Evolutionary conservation across 805 yeast species (phyloP).

Genomic region (Lipomyces orientalis): DNA sequence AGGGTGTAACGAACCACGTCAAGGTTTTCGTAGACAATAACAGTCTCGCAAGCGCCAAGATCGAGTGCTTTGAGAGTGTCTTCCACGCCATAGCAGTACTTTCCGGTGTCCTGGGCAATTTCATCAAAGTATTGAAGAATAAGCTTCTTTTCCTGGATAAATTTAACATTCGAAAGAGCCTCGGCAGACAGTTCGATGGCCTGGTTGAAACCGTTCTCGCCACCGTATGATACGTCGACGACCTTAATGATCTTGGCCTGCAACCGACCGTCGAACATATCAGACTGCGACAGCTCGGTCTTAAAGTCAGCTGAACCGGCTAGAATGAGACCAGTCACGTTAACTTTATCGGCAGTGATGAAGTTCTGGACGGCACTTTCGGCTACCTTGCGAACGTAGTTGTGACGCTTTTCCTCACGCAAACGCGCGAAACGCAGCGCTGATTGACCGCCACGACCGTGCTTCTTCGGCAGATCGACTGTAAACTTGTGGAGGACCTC

Average conservation of each 20-base stretch:
- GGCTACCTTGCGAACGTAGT: constrained; percentile 96
- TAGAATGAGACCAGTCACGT: constrained; percentile 89
- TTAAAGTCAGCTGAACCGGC: constrained; percentile 99
- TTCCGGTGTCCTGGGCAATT: constrained; percentile 96
- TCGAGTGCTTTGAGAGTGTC: constrained; percentile 97
- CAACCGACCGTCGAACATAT: constrained; percentile 88
- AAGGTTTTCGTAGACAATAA: constrained; percentile 91
- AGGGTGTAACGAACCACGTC: constrained; percentile 82
- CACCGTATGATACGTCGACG: constrained; percentile 98
- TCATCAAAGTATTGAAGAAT: constrained; percentile 93
- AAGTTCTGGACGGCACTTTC: constrained; percentile 98
- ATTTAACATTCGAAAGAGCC: constrained; percentile 94
- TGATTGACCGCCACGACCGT: constrained; percentile 99
- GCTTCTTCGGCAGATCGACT: constrained; percentile 98
- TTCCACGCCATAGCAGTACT: constrained; percentile 95
- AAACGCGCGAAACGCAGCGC: constrained; percentile 98
- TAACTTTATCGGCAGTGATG: constrained; percentile 92
- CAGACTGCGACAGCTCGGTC: constrained; percentile 90
- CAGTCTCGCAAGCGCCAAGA: constrained; percentile 91
- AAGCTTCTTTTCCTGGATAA: constrained; percentile 97
- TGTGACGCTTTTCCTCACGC: constrained; percentile 99
- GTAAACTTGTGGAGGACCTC: constrained; percentile 94
- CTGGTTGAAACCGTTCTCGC: constrained; percentile 99
- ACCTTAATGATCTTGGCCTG: constrained; percentile 84
- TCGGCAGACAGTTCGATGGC: constrained; percentile 98